These are phyloP conservation scores for Xylaria arbuscula DNA, from an alignment of 2,329 filamentous ascomycete genomes.

Conservation along the genomic window DNA sequence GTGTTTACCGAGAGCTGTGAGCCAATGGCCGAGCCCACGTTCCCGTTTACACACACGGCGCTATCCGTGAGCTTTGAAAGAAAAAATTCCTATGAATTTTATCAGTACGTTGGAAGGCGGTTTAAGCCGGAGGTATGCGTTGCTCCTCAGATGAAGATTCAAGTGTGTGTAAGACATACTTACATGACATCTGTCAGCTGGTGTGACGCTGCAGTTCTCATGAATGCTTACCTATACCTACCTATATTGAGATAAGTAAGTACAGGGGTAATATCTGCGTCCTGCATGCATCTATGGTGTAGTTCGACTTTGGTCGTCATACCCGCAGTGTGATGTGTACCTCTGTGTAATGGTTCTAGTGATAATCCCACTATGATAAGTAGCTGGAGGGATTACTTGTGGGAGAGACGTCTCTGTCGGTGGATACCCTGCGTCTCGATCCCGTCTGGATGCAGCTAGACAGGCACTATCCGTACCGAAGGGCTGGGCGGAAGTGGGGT, in stretches of 20 bases:
- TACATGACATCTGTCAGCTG: neutral
- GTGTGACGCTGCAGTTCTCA: neutral
- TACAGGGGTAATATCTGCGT: neutral
- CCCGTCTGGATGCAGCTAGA: neutral
- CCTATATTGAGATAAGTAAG: neutral
- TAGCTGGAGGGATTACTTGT: neutral
- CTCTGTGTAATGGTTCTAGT: neutral
- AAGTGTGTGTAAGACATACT: neutral
- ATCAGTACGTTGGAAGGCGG: neutral
- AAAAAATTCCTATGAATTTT: slow-evolving; percentile 22
- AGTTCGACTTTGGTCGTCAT: neutral
- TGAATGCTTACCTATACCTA: neutral
- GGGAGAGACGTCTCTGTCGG: neutral
- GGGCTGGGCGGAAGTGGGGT: slow-evolving; percentile 29
- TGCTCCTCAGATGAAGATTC: neutral
- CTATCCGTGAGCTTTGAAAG: slow-evolving; percentile 1
- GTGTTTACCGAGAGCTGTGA: slow-evolving; percentile 16
- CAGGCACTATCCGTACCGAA: slow-evolving; percentile 20
- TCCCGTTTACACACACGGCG: neutral
- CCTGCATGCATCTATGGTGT: neutral
- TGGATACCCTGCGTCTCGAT: neutral
- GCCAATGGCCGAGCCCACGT: slow-evolving; percentile 35
- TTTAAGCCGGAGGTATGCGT: neutral
- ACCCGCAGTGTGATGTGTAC: neutral
- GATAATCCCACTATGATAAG: neutral